phyloP scores from a whole-genome alignment of 2,329 filamentous ascomycete species.

The Bipolaris victoriae region DNA sequence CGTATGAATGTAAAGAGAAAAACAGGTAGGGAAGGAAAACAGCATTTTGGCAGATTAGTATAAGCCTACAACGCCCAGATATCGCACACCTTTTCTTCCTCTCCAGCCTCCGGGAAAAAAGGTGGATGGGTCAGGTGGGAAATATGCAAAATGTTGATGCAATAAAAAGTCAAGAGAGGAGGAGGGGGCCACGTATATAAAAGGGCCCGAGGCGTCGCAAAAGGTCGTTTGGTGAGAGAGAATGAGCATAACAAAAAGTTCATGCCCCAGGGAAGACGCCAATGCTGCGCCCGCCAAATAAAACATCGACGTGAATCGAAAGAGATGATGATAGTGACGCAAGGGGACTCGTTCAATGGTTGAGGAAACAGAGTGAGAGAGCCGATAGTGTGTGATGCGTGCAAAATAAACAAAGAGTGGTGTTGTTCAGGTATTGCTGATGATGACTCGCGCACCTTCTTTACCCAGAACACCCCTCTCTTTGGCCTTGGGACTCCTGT shows the following conservation, averaged over 20 bases:
- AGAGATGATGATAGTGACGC: constrained; percentile 1
- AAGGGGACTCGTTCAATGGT: constrained; percentile 11
- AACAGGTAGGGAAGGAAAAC: background rate
- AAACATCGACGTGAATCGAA: constrained; percentile 1
- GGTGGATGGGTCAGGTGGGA: background rate
- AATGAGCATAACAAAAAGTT: background rate
- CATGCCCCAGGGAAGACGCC: constrained; percentile 3
- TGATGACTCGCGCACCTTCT: constrained; percentile 77
- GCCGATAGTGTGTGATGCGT: background rate
- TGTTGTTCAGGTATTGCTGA: constrained; percentile 50
- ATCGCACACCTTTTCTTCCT: constrained; percentile 2
- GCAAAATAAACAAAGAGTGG: background rate
- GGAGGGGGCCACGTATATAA: background rate
- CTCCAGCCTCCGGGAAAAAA: background rate
- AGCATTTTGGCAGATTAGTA: background rate
- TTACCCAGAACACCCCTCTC: constrained; percentile 94
- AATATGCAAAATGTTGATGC: constrained; percentile 13
- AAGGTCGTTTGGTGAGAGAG: constrained; percentile 1
- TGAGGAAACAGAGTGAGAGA: background rate
- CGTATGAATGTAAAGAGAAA: too few species aligned
- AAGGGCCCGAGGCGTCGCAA: background rate
- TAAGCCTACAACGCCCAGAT: constrained; percentile 10
- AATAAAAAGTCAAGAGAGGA: background rate
- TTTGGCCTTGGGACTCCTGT: constrained; percentile 91
- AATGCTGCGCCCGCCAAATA: constrained; percentile 5